These are phyloP conservation scores for Corynascus novoguineensis DNA, from an alignment of 495 filamentous ascomycete species.

Conservation along the genomic window DNA sequence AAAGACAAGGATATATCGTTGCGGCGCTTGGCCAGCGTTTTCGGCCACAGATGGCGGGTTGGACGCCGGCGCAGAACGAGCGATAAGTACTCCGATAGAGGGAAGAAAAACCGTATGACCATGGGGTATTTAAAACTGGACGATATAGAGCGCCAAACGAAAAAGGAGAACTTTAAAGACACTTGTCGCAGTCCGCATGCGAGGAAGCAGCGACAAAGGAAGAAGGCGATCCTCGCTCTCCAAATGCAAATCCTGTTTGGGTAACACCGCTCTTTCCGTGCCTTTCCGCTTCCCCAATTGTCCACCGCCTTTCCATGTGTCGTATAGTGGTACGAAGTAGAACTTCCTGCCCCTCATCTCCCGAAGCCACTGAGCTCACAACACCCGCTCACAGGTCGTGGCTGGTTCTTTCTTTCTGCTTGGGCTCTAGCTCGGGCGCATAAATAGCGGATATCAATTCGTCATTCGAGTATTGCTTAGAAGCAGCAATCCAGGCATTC, in stretches of 20 bases:
- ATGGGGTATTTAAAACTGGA: neutral
- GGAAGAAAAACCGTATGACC: neutral
- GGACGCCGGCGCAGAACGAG: neutral
- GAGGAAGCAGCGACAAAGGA: neutral
- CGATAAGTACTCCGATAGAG: neutral
- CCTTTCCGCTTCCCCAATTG: neutral
- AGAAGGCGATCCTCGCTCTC: neutral
- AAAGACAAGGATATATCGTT: neutral
- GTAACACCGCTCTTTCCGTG: neutral
- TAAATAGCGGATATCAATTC: neutral
- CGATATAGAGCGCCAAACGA: no score
- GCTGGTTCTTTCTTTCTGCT: neutral
- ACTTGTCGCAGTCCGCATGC: neutral
- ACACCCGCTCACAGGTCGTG: neutral
- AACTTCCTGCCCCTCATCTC: neutral
- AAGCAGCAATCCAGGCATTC: constrained; percentile 25
- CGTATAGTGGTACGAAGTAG: no score
- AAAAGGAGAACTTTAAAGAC: neutral
- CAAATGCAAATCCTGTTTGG: neutral
- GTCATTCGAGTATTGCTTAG: neutral
- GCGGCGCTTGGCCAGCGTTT: neutral
- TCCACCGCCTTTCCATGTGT: neutral
- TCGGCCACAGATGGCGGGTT: neutral
- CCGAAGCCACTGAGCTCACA: neutral
- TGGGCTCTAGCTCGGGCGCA: neutral